Base-by-base conservation (phyloP, 2,329 filamentous ascomycete species). In the Fusarium torreyae region DNA sequence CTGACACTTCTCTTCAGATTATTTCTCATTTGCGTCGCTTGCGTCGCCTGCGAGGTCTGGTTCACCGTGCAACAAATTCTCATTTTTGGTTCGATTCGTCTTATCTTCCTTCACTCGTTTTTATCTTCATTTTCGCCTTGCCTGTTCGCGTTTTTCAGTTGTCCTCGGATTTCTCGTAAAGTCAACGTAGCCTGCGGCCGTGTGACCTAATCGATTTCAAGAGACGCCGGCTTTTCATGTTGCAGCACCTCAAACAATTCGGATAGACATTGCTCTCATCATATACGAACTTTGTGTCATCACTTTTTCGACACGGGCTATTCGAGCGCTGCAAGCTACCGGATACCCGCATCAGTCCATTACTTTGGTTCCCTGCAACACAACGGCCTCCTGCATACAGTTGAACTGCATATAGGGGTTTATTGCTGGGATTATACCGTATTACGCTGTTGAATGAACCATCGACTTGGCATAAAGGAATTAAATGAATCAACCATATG, bases 401-500 rank as follows among this genome's bases (percentile, higher is more conserved):
- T 69, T 66, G 60, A 51, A 72, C 66, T 68, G 61, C 63, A 67
- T 63, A 66, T 54, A 64, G 49, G 57, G 56, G 57, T 33, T 49
- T 66, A 59, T 63, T 66, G 45, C 63, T 40, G 50, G 43, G 44
- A 36, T 53, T 49, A 49, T 44, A 57, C 63, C 42, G 42, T 61
- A 59, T 58, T 56, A 59, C 55, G 45, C 61, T 66, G 58, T 49
- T 64, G 66, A 62, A 72, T 63, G 64, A 69, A 46, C 60, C 20
- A 36, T 65, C 55, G 69, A 65, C 45, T 69, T 68, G 55, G 46
- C 63, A 69, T 70, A 62, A 71, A 70, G 53, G 50, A 62, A 69
- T 75, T 84, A 83, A 83, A 88, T 88, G 87, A 88, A 82, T 84
- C 82, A 80, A 77, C 74, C 76, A 74, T 83, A 87, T 82, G 78